Evolutionary conservation across 495 filamentous ascomycete species (phyloP).

Genomic region (Xylaria venustula): DNA sequence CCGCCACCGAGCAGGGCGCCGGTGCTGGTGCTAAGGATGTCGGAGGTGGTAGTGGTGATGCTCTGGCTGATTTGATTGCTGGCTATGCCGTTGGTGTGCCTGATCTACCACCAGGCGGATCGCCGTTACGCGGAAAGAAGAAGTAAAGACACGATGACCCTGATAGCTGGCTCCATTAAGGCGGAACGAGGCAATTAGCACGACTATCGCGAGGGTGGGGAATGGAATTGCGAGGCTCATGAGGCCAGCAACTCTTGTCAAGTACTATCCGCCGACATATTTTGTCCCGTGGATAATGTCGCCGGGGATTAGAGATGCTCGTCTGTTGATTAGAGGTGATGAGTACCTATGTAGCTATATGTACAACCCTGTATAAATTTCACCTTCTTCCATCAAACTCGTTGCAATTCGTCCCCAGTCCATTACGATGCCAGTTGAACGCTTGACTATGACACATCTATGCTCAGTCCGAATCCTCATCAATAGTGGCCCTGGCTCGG

Average conservation of each 20-base stretch:
- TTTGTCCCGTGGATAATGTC: not conserved
- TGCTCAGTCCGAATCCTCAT: constrained; percentile 51
- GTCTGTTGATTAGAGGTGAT: not conserved
- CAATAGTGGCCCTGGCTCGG: constrained; percentile 47
- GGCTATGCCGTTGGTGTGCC: constrained; percentile 49
- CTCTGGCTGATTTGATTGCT: constrained; percentile 69
- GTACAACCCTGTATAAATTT: constrained; percentile 22
- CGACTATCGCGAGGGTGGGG: not conserved
- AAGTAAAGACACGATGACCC: not conserved
- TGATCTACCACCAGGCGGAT: constrained; percentile 15
- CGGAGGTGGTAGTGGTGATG: constrained; percentile 43
- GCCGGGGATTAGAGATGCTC: not conserved
- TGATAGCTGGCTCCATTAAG: not conserved
- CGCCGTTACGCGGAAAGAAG: constrained; percentile 16
- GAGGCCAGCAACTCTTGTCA: not conserved
- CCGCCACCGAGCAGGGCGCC: constrained; percentile 38
- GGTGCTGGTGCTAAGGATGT: constrained; percentile 29
- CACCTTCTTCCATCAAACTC: not conserved
- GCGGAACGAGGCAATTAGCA: not conserved
- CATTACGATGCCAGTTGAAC: not conserved
- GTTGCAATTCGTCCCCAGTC: constrained; percentile 14
- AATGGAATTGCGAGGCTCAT: not conserved
- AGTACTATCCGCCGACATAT: not conserved
- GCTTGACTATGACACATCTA: constrained; percentile 8
- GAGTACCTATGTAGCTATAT: constrained; percentile 21